Conservation (phyloP, 2,329 filamentous ascomycete species). For the Pseudogymnoascus sp. region DNA sequence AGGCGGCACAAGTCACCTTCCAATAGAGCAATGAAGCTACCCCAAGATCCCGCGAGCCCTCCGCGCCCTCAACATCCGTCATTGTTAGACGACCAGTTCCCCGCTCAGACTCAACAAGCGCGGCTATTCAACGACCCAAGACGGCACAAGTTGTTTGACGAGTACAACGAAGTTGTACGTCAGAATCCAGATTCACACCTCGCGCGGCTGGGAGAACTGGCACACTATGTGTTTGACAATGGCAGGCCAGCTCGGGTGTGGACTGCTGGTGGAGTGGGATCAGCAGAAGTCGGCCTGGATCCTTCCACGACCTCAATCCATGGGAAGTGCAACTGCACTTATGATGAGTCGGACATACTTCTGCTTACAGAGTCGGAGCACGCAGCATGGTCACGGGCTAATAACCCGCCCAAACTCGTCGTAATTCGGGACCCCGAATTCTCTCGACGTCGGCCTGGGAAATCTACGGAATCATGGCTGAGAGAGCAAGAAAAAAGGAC, state of each 20-base stretch:
- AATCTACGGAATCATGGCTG: background rate
- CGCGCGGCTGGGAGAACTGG: background rate
- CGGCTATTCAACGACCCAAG: background rate
- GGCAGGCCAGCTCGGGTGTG: constrained; percentile 9
- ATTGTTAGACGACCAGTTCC: background rate
- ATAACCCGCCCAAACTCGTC: constrained; percentile 8
- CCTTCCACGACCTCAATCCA: background rate
- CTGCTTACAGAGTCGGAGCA: constrained; percentile 10
- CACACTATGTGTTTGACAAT: constrained; percentile 4
- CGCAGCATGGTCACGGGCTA: background rate
- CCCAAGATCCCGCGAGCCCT: background rate
- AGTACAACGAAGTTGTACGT: background rate
- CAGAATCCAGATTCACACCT: constrained; percentile 4
- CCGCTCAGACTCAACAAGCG: background rate
- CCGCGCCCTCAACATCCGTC: background rate
- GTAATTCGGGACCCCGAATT: constrained; percentile 8
- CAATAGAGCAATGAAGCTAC: background rate
- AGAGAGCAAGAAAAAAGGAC: constrained; percentile 1
- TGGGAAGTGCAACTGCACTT: background rate
- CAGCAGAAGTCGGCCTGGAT: background rate
- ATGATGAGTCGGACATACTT: constrained; percentile 8
- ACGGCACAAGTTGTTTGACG: background rate
- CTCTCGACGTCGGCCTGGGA: background rate
- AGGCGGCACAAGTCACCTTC: too few relatives aligned
- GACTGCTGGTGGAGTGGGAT: constrained; percentile 5